A percentile compares a stretch with the other conserved stretches of the same genome.
phyloP scores from a whole-genome alignment of 192 early-diverging fungal species.

The Funneliformis geosporum region DNA sequence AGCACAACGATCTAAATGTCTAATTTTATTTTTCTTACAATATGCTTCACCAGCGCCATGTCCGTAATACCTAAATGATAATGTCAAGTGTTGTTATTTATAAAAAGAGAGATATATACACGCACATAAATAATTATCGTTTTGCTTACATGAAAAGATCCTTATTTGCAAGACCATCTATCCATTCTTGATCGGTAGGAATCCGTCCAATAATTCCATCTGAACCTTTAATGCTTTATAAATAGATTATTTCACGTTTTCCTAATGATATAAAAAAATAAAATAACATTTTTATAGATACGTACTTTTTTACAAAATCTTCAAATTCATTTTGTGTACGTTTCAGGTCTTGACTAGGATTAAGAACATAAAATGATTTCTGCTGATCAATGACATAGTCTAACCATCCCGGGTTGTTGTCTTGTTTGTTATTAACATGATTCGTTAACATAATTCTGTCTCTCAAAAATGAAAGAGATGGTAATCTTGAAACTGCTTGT shows the following conservation, averaged over 20 bases:
- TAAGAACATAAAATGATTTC: conserved; percentile 81
- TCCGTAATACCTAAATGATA: conserved; percentile 77
- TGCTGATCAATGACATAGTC: conserved; percentile 48
- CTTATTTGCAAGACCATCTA: conserved; percentile 51
- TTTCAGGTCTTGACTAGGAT: conserved; percentile 85
- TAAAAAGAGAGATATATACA: neutral
- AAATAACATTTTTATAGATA: neutral
- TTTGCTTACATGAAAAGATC: conserved; percentile 53
- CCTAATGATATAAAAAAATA: neutral
- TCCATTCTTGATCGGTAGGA: conserved; percentile 69
- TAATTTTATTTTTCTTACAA: conserved; percentile 65
- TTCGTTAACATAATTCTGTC: conserved; percentile 56
- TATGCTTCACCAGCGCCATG: conserved; percentile 92
- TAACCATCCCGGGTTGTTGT: conserved; percentile 26
- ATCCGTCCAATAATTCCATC: conserved; percentile 65
- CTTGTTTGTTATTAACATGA: conserved; percentile 16
- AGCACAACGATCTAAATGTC: conserved; percentile 66
- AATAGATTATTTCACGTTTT: neutral
- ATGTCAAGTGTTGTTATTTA: conserved; percentile 4
- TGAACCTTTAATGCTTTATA: conserved; percentile 53
- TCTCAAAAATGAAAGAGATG: conserved; percentile 72
- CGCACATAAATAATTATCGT: neutral
- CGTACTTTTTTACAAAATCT: conserved; percentile 47
- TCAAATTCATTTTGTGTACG: conserved; percentile 82
- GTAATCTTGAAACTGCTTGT: conserved; percentile 77